Percentiles rank a stretch among this genome's conserved stretches.
Evolutionary conservation across 495 filamentous ascomycete genomes (phyloP).

Genomic region (Pyrenula massariospora): DNA sequence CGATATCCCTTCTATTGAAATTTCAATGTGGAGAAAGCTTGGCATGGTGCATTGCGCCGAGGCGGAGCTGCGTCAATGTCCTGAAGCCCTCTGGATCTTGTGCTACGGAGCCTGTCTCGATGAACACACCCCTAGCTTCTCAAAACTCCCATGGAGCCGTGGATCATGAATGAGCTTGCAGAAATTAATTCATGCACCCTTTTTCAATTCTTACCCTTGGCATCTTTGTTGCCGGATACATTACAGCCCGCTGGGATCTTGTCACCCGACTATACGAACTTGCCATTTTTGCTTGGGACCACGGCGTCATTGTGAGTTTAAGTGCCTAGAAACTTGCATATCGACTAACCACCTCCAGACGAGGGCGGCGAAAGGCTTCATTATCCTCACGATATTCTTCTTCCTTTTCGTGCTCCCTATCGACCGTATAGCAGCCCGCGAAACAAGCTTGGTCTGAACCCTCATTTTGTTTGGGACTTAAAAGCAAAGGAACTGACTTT

Average conservation of each 20-base stretch:
- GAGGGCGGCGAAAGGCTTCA: conserved; percentile 62
- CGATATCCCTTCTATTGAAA: no score
- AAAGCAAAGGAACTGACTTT: background rate
- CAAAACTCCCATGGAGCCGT: background rate
- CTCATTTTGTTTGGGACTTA: background rate
- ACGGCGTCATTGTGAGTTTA: conserved; percentile 84
- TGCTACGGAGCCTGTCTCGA: no score
- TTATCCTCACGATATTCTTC: conserved; percentile 64
- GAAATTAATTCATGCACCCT: conserved; percentile 73
- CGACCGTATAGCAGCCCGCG: conserved; percentile 56
- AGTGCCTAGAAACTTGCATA: background rate
- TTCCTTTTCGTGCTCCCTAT: conserved; percentile 64
- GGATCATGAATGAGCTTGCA: background rate
- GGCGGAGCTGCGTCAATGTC: no score
- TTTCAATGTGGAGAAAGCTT: no score
- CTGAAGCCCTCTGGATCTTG: no score
- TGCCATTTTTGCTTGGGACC: conserved; percentile 92
- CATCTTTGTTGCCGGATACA: conserved; percentile 99
- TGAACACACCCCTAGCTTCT: no score
- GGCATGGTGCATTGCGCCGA: no score
- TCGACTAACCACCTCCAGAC: conserved; percentile 27
- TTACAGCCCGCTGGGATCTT: conserved; percentile 95
- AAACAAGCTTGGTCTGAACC: conserved; percentile 45
- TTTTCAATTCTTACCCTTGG: conserved; percentile 87
- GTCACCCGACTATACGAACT: conserved; percentile 93